phyloP scores from a whole-genome alignment of 2,329 filamentous ascomycete genomes.

The Microsporum audouinii region DNA sequence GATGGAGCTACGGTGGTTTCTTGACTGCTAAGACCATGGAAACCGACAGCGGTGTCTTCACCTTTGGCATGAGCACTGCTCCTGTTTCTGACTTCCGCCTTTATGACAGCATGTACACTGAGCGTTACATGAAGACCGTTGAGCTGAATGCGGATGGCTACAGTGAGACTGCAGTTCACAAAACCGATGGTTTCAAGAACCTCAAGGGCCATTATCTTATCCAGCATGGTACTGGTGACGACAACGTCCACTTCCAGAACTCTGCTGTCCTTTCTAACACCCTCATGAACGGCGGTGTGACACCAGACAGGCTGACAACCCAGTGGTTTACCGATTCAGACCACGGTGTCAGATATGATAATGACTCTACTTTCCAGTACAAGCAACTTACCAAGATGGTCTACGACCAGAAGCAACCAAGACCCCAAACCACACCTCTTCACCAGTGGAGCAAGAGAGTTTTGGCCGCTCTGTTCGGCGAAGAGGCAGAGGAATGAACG shows the following conservation, averaged over 20 bases:
- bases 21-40: constrained; percentile 57
- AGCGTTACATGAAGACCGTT: constrained; percentile 59
- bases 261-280: constrained; percentile 50
- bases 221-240: constrained; percentile 56
- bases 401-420: constrained; percentile 50
- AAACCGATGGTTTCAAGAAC: constrained; percentile 50
- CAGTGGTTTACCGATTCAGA: constrained; percentile 56
- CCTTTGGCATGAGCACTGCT: constrained; percentile 52
- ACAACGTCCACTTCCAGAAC: constrained; percentile 63
- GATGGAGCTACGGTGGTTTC: constrained; percentile 59
- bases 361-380: constrained; percentile 47
- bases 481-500: not conserved
- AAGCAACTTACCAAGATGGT: constrained; percentile 51
- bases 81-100: constrained; percentile 59
- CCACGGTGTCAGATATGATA: constrained; percentile 50
- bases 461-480: not conserved
- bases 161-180: constrained; percentile 47
- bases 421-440: constrained; percentile 21
- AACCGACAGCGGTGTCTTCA: constrained; percentile 48
- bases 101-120: constrained; percentile 61
- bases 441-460: constrained; percentile 40
- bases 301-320: constrained; percentile 51
- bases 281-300: constrained; percentile 48
- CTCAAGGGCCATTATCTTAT: constrained; percentile 50
- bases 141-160: constrained; percentile 49